Conservation (phyloP, 345 rosid genomes). For the Salix koriyanagi region DNA sequence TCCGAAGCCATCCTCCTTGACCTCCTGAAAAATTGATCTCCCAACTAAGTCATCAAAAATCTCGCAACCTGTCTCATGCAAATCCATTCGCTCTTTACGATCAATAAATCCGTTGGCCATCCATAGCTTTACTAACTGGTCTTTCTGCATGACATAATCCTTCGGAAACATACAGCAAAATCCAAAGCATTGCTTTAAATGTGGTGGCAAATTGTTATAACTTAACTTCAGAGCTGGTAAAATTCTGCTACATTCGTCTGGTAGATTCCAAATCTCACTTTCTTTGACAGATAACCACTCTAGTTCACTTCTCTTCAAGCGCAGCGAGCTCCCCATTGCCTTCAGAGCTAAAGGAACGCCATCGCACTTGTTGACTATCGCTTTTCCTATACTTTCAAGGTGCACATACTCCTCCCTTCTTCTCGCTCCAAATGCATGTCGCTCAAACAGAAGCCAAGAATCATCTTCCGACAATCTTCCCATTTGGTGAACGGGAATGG, state of each 20-base stretch:
- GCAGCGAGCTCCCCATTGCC: conserved; percentile 7
- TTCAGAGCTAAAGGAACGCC: conserved; percentile 16
- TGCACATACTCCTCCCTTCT: neutral
- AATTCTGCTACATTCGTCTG: neutral
- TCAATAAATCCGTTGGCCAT: conserved; percentile 25
- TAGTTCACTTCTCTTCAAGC: neutral
- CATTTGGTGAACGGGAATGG: neutral
- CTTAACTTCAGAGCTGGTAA: neutral
- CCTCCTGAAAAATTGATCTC: conserved; percentile 17
- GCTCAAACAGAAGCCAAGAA: conserved; percentile 13
- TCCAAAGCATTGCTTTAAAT: conserved; percentile 7
- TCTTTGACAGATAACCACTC: too few species aligned
- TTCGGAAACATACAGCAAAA: conserved; percentile 3
- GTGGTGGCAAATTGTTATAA: neutral
- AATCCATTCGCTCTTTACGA: neutral
- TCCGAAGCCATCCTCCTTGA: neutral
- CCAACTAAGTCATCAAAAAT: conserved; percentile 12
- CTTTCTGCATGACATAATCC: neutral
- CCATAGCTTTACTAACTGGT: conserved; percentile 14
- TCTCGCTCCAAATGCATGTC: neutral
- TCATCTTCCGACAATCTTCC: conserved; percentile 7
- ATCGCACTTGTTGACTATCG: conserved; percentile 8
- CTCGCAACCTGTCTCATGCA: conserved; percentile 10
- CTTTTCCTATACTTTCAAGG: conserved; percentile 9
- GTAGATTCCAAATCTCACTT: too few species aligned